Evolutionary conservation across 768 basidiomycete genomes (phyloP), one percentile per base, ranked within the genome.

Genomic region (Nidularia sp.): DNA sequence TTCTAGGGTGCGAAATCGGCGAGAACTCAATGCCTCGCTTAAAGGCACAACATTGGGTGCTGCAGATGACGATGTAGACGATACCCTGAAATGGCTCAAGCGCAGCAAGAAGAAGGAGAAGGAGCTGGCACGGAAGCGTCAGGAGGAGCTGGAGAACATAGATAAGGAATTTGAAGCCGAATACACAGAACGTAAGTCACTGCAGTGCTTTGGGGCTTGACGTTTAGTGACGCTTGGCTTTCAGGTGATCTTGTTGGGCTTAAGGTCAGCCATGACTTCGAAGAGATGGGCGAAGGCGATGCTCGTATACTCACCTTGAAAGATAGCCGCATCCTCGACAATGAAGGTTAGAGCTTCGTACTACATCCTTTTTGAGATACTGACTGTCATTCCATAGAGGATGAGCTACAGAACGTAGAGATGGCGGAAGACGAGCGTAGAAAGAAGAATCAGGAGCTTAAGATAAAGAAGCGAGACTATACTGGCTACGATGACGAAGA

Each of bases 401-500:
- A 99, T 68, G 97, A 96, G 69, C 79, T 99, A 10, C 90, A 97
- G 72, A 98, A 99, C 59, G 77, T 97, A 50, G 93, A 97, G 61
- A 83, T 98, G 80, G 93, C 92, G 0, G 95, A 97, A 64, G 84
- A 81, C 48, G 93, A 95, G 58, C 82, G 81, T 18, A 81, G 79
- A 12, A 82, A 90, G 62, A 87, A 92, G 70, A 85, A 86, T 34
- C 73, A 84, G 47, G 90, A 94, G 43, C 70, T 90, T 47, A 96
- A 97, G 70, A 92, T 88, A 44, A 93, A 96, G 73, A 85, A 80
- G 52, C 83, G 81, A 25, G 88, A 90, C 63, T 98, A 98, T 63
- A 94, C 92, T 0, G 95, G 95, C 12, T 96, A 91, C 65, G 95
- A 99, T 60, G 96, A 98, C 60, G 94, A 96, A 4, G 97, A 98